Base-by-base conservation (phyloP, 306 rosid species). In the Rubus idaeus region DNA sequence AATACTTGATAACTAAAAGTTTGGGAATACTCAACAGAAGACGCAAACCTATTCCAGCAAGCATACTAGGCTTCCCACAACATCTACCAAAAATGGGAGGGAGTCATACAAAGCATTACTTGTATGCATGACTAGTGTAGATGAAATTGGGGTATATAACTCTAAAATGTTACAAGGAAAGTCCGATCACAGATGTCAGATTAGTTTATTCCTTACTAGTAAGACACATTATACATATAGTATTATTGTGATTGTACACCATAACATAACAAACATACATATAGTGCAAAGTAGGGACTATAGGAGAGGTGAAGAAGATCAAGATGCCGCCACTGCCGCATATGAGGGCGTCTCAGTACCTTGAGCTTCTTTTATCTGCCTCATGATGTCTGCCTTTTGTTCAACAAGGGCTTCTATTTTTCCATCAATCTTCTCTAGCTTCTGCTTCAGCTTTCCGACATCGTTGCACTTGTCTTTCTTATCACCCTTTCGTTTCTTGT, bases 341-440 rank as follows among this genome's bases (percentile, higher is more conserved):
- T 56, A 2, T 61, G 75, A 66, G 53, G 73, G 58, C 64, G 71
- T 77, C 80, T 80, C 84, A 7, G 20, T 40, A 39, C 46, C 78
- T 83, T 89, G 89, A 1, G 80, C 83, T 81, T 85, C 92, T 80
- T 81, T 86, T 68, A 93, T 90, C 86, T 90, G 91, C 79, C 66
- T 78, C 50, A 74, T 58, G 53, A 88, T 76, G 3, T 88, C 87
- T 42, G 82, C 87, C 79, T 89, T 90, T 68, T 81, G 26, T 44
- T 75, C 85, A 9, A 76, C 72, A 2, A 89, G 90, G 61, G 86
- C 82, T 45, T 90, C 89, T 76, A 90, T 62, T 83, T 93, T 86
- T 17, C 6, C 81, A 62, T 89, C 77, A 13, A 90, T 6, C 73
- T 90, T 83, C 79, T 84, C 96, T 56, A 90, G 84, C 77, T 89